phyloP scores from a whole-genome alignment of 2,329 filamentous ascomycete genomes.

The Colletotrichum endophyticum region DNA sequence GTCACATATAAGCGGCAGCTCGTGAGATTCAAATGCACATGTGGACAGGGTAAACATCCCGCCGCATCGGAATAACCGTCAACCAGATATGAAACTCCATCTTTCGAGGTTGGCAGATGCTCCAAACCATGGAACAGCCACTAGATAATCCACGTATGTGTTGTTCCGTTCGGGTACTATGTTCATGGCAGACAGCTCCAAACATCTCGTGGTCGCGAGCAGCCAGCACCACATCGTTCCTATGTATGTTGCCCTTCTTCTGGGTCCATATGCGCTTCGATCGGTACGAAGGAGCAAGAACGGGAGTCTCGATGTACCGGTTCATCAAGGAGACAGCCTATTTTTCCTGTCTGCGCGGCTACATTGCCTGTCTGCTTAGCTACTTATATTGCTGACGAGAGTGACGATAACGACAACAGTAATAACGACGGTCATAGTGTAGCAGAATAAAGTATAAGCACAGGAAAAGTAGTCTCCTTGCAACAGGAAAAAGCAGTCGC shows the following conservation, averaged over 20 bases:
- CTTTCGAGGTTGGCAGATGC: neutral
- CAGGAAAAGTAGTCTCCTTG: neutral
- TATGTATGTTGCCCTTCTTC: neutral
- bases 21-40: neutral
- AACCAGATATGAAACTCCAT: neutral
- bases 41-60: neutral
- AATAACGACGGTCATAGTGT: fast-evolving
- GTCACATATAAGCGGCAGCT: neutral
- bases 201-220: neutral
- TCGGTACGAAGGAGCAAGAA: neutral
- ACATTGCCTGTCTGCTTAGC: neutral
- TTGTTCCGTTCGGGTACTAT: fast-evolving
- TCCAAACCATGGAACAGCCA: neutral
- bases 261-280: neutral
- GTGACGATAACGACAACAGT: neutral
- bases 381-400: neutral
- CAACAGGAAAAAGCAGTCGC: neutral
- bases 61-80: neutral
- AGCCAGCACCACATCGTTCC: neutral
- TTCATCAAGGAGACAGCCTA: neutral
- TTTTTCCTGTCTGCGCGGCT: neutral
- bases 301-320: neutral
- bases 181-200: neutral
- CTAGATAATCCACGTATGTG: neutral
- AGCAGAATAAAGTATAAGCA: neutral